Base-by-base conservation (phyloP, 2,329 filamentous ascomycete genomes). In the Pestalotiopsis sp. region DNA sequence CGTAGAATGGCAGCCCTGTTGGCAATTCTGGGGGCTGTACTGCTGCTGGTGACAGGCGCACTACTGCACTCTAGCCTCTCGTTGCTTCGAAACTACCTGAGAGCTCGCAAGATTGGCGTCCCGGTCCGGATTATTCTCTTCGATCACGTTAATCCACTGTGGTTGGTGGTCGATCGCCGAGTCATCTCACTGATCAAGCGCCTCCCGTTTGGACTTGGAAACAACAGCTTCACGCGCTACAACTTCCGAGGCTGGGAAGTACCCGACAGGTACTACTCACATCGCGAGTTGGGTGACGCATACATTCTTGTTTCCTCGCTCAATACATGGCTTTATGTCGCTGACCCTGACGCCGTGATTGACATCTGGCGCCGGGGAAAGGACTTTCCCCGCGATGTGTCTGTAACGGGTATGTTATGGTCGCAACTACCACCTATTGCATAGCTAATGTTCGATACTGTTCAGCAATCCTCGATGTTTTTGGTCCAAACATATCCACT, bases 401-500 rank as follows among this genome's bases (percentile, higher is more conserved):
- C 64, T 13, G 67, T 65, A 26, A 71, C 70, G 63, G 75, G 72
- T 44, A 75, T 69, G 55, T 76, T 14, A 5, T 17, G 6, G 14
- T 9, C 20, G 22, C 26, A 59, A 24, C 17, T 20, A 6, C 5
- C 35, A 62, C 14, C 6, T 20, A 44, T 11, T 22, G 5, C 59
- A 44, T 62, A 22, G 39, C 26, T 26, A 24, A 56, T 11, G 22
- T n/a, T 24, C 22, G n/a, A 24, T 9, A 24, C 9, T 22, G 9
- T 9, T 26, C 1, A 11, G 70, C 65, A 1, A 70, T 71, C 9
- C 67, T 72, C 20, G 65, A 71, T 39, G 68, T 71, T 1, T 73
- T 72, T 38, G 73, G 73, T 1, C 67, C 70, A 0, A 73, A 70
- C n/a, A 68, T 73, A 1, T 64, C 66, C 0, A 71, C 70, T 2